These are phyloP conservation scores for Aspergillus incahuasiensis DNA, from an alignment of 495 filamentous ascomycete species.

Conservation along the genomic window DNA sequence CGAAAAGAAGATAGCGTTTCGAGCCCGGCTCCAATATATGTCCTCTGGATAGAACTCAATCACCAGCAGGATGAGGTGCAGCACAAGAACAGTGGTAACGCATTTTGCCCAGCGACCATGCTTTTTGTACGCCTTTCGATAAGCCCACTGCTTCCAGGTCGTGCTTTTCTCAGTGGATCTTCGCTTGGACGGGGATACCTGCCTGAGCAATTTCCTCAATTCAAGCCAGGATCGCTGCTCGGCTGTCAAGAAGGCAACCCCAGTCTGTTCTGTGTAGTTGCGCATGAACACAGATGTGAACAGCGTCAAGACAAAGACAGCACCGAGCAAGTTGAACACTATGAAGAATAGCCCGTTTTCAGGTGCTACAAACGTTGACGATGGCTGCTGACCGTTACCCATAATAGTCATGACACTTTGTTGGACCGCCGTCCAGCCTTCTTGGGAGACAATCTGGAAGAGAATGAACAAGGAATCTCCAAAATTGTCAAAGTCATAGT, in stretches of 20 bases:
- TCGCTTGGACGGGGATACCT: conserved; percentile 88
- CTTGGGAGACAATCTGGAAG: conserved; percentile 98
- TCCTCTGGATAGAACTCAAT: conserved; percentile 76
- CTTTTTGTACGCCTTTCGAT: conserved; percentile 89
- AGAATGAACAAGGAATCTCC: conserved; percentile 88
- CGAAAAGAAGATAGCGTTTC: conserved; percentile 72
- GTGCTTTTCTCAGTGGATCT: conserved; percentile 67
- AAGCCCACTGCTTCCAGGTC: conserved; percentile 87
- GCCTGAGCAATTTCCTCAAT: conserved; percentile 83
- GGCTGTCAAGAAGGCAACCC: conserved; percentile 91
- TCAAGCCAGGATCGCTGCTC: conserved; percentile 98
- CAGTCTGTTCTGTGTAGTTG: conserved; percentile 98
- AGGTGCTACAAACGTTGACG: conserved; percentile 59
- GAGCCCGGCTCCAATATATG: conserved; percentile 55
- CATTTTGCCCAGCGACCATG: conserved; percentile 85
- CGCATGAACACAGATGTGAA: conserved; percentile 99
- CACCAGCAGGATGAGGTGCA: conserved; percentile 80
- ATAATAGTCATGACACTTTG: conserved; percentile 76
- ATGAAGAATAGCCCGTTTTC: conserved; percentile 93
- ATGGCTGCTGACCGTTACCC: conserved; percentile 67
- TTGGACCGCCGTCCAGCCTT: conserved; percentile 94
- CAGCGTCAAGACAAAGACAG: conserved; percentile 95
- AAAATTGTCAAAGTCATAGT: conserved; percentile 93
- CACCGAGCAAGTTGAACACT: conserved; percentile 91
- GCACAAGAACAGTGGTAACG: conserved; percentile 70